Percentiles rank a stretch among this genome's conserved stretches.
Evolutionary conservation across 441 rosid species (phyloP).

Genomic region (Bocquillonia castaneifolia): DNA sequence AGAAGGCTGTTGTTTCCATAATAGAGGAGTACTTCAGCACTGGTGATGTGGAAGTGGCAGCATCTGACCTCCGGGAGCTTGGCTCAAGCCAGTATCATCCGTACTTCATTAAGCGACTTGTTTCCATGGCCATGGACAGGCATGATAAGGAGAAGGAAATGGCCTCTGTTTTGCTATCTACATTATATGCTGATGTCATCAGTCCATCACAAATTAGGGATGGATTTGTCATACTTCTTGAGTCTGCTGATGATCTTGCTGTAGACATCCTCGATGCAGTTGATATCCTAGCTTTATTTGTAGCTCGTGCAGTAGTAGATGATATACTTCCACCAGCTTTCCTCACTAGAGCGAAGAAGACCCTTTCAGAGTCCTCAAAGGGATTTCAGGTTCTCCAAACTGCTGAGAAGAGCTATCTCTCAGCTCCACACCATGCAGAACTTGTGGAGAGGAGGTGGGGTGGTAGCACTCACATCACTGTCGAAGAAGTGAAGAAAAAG

Average conservation of each 20-base stretch:
- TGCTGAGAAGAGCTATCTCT: conserved; percentile 94
- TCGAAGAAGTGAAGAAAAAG: conserved; percentile 90
- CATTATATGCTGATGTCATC: conserved; percentile 86
- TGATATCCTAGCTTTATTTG: conserved; percentile 79
- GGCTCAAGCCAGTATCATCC: conserved; percentile 90
- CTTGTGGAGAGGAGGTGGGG: conserved; percentile 98
- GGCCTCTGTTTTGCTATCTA: conserved; percentile 93
- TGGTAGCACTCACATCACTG: conserved; percentile 86
- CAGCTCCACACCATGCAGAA: conserved; percentile 98
- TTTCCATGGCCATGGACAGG: conserved; percentile 97
- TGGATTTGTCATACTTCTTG: conserved; percentile 95
- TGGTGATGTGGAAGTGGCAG: conserved; percentile 83
- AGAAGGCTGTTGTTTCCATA: conserved; percentile 76
- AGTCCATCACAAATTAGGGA: conserved; percentile 83
- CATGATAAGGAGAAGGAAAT: conserved; percentile 99
- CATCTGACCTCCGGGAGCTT: conserved; percentile 89
- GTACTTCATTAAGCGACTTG: conserved; percentile 82
- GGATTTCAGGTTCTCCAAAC: conserved; percentile 80
- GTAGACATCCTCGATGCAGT: conserved; percentile 90
- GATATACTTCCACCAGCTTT: conserved; percentile 95
- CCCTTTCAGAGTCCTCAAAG: conserved; percentile 73
- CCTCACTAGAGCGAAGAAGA: conserved; percentile 74
- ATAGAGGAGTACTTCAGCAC: conserved; percentile 89
- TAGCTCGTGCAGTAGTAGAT: conserved; percentile 93
- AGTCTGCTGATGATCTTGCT: conserved; percentile 91